Evolutionary conservation across 202 grass and related monocot species (phyloP).

Genomic region (Setaria viridis): DNA sequence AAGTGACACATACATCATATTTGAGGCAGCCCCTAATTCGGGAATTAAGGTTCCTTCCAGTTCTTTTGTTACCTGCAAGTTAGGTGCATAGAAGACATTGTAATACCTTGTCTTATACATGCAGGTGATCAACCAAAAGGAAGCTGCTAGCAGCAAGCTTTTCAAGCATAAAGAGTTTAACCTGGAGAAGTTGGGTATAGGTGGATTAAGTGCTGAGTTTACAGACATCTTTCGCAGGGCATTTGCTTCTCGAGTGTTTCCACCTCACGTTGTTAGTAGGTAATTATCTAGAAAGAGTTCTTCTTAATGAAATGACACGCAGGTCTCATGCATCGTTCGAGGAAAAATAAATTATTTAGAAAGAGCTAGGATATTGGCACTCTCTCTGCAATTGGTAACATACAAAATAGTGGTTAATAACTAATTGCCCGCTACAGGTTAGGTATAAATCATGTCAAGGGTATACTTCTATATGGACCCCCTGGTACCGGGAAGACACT

Average conservation of each 20-base stretch:
- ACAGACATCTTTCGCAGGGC: slow-evolving; percentile 97
- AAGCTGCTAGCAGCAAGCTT: slow-evolving; percentile 96
- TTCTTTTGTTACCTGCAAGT: neutral
- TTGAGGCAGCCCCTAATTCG: slow-evolving; percentile 88
- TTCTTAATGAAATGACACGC: too few relatives aligned
- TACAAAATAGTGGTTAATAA: slow-evolving; percentile 19
- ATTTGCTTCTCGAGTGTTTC: slow-evolving; percentile 98
- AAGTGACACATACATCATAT: slow-evolving; percentile 93
- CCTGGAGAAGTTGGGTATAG: slow-evolving; percentile 94
- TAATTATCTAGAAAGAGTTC: slow-evolving; percentile 36
- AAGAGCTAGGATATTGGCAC: neutral
- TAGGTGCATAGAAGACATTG: neutral
- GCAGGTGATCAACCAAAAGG: slow-evolving; percentile 91
- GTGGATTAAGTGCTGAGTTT: slow-evolving; percentile 92
- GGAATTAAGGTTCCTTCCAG: slow-evolving; percentile 82
- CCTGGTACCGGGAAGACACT: slow-evolving; percentile 99
- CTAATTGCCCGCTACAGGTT: slow-evolving; percentile 58
- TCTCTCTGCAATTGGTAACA: slow-evolving; percentile 1
- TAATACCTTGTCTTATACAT: slow-evolving; percentile 34
- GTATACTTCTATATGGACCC: slow-evolving; percentile 91
- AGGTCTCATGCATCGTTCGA: too few relatives aligned
- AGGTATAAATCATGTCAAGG: slow-evolving; percentile 97
- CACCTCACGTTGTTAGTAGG: slow-evolving; percentile 81
- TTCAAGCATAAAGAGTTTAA: slow-evolving; percentile 99
- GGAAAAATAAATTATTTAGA: slow-evolving; percentile 36